Conservation (phyloP, 1,284 basidiomycete species). For the Xerocomus amazonicus region DNA sequence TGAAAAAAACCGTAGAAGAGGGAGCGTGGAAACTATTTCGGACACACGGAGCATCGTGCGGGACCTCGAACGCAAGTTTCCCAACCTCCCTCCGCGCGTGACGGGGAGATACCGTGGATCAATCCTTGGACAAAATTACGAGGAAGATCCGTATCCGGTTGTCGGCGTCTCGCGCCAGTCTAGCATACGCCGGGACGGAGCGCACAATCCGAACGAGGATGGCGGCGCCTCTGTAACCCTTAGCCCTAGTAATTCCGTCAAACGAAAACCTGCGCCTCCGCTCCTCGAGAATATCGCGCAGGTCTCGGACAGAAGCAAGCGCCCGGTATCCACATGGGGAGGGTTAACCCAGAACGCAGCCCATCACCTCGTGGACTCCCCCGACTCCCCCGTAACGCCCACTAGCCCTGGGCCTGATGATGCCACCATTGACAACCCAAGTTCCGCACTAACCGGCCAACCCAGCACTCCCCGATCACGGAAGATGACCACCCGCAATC, state of each 20-base stretch:
- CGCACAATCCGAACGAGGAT: constrained; percentile 16
- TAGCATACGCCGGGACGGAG: constrained; percentile 11
- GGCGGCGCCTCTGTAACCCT: constrained; percentile 7
- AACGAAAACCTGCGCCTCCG: constrained; percentile 32
- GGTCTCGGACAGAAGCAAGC: constrained; percentile 6
- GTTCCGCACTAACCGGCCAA: not conserved
- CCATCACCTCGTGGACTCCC: not conserved
- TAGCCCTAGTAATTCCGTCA: constrained; percentile 25
- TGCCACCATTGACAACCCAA: constrained; percentile 2
- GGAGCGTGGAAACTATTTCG: constrained; percentile 28
- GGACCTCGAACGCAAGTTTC: constrained; percentile 51
- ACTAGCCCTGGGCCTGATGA: not conserved
- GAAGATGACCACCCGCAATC: constrained; percentile 12
- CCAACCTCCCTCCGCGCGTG: constrained; percentile 42
- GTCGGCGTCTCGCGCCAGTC: constrained; percentile 30
- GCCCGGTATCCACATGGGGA: constrained; percentile 23
- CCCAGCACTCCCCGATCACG: constrained; percentile 14
- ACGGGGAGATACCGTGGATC: constrained; percentile 33
- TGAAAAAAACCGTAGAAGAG: constrained; percentile 10
- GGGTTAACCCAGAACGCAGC: constrained; percentile 16
- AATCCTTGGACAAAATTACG: constrained; percentile 27
- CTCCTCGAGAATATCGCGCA: constrained; percentile 18
- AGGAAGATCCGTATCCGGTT: constrained; percentile 27
- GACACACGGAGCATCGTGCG: constrained; percentile 43
- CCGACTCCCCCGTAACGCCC: constrained; percentile 7